Evolutionary conservation across 2,329 filamentous ascomycete genomes (phyloP).

Genomic region (Colletotrichum sp.): DNA sequence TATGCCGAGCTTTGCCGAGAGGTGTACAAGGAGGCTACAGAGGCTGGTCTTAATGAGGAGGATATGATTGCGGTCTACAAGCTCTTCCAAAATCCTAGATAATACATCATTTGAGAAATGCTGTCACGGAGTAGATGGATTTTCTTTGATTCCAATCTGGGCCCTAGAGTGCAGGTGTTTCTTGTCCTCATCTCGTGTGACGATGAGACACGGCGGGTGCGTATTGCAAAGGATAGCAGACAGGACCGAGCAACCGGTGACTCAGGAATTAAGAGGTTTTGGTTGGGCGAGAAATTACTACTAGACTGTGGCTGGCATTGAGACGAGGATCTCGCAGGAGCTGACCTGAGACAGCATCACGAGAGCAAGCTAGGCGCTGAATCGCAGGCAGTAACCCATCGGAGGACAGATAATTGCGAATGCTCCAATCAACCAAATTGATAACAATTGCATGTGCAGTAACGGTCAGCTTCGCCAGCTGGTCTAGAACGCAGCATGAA

Average conservation of each 20-base stretch:
- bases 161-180: background rate
- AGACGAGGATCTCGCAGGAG: background rate
- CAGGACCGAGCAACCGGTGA: background rate
- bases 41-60: slow-evolving; percentile 26
- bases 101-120: background rate
- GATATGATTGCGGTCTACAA: slow-evolving; percentile 33
- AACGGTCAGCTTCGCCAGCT: background rate
- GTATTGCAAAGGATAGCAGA: fast-evolving
- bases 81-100: background rate
- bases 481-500: background rate
- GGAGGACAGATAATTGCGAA: background rate
- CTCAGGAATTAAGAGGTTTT: background rate
- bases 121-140: fast-evolving
- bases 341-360: background rate
- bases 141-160: background rate
- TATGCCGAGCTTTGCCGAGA: slow-evolving; percentile 24
- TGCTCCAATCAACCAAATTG: background rate
- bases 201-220: background rate
- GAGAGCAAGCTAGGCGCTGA: background rate
- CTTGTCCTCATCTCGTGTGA: background rate
- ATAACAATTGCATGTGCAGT: background rate
- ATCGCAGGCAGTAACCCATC: background rate
- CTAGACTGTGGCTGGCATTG: background rate
- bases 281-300: background rate
- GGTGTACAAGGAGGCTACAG: slow-evolving; percentile 29